A percentile compares a stretch with the other conserved stretches of the same genome.
Evolutionary conservation across 2,329 filamentous ascomycete genomes (phyloP).

Genomic region (Colletotrichum acutatum): DNA sequence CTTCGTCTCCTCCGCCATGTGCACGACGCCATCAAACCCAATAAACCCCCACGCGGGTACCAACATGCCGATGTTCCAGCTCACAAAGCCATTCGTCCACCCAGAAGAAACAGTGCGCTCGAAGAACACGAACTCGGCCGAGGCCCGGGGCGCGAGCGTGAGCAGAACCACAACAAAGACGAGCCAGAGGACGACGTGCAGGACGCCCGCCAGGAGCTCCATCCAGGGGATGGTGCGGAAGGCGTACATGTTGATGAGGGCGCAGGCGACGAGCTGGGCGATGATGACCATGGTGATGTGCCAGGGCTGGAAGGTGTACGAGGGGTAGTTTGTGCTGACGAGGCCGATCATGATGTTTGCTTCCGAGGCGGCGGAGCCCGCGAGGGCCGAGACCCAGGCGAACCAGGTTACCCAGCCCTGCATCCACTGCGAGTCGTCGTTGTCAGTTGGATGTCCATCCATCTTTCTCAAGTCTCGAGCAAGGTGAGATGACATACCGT

Average conservation of each 20-base stretch:
- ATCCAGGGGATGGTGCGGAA: constrained; percentile 34
- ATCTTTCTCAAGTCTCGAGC: not conserved
- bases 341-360: constrained; percentile 34
- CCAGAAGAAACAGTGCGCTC: constrained; percentile 27
- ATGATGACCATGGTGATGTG: constrained; percentile 32
- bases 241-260: constrained; percentile 34
- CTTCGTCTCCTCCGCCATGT: constrained; percentile 37
- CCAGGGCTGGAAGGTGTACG: constrained; percentile 30
- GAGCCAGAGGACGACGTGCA: constrained; percentile 32
- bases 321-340: constrained; percentile 30
- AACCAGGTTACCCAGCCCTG: constrained; percentile 34
- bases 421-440: constrained; percentile 16
- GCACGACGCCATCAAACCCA: constrained; percentile 33
- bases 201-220: constrained; percentile 28
- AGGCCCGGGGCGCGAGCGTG: constrained; percentile 23
- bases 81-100: constrained; percentile 35
- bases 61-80: constrained; percentile 36
- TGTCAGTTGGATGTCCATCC: not conserved
- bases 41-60: constrained; percentile 33
- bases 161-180: constrained; percentile 28
- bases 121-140: constrained; percentile 30
- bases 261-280: constrained; percentile 26
- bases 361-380: constrained; percentile 28
- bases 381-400: constrained; percentile 31
- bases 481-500: not conserved